Percentiles rank a stretch among this genome's conserved stretches.
Evolutionary conservation across 148 eudicot genomes (phyloP).

Genomic region (Camellia lanceoleosa): DNA sequence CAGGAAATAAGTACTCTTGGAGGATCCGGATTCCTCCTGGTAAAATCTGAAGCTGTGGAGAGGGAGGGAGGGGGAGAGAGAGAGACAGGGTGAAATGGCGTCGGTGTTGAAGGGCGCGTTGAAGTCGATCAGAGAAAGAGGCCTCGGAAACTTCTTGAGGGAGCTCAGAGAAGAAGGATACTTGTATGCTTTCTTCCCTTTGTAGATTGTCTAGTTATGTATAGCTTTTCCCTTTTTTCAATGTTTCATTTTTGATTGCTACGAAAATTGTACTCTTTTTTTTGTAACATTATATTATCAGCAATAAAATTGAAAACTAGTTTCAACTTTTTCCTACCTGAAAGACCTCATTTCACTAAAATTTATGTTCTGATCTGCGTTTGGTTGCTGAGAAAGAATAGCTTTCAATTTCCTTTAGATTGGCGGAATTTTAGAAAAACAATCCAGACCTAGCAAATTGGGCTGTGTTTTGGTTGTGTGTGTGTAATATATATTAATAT

Average conservation of each 20-base stretch:
- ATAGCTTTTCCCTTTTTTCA: neutral
- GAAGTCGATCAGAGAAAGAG: slow-evolving; percentile 66
- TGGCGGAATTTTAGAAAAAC: neutral
- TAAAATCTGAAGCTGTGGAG: no score
- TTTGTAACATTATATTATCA: neutral
- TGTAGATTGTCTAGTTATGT: neutral
- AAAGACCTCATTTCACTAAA: neutral
- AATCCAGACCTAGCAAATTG: neutral
- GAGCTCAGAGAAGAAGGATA: slow-evolving; percentile 76
- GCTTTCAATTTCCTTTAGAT: neutral
- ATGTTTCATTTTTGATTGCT: slow-evolving; percentile 15
- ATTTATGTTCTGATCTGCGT: neutral
- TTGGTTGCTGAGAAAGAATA: neutral
- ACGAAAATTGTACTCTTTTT: neutral
- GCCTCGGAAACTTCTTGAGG: slow-evolving; percentile 52
- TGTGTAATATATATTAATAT: neutral
- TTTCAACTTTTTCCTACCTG: neutral
- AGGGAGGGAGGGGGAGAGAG: neutral
- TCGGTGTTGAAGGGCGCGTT: slow-evolving; percentile 57
- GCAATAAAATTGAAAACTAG: neutral
- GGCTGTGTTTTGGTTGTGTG: neutral
- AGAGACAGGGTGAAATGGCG: slow-evolving; percentile 49
- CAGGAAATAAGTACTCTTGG: no score
- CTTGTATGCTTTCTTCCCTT: slow-evolving; percentile 33
- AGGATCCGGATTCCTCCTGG: no score